Evolutionary conservation across 495 filamentous ascomycete species (phyloP).

Genomic region (Tuber microsphaerosporum): DNA sequence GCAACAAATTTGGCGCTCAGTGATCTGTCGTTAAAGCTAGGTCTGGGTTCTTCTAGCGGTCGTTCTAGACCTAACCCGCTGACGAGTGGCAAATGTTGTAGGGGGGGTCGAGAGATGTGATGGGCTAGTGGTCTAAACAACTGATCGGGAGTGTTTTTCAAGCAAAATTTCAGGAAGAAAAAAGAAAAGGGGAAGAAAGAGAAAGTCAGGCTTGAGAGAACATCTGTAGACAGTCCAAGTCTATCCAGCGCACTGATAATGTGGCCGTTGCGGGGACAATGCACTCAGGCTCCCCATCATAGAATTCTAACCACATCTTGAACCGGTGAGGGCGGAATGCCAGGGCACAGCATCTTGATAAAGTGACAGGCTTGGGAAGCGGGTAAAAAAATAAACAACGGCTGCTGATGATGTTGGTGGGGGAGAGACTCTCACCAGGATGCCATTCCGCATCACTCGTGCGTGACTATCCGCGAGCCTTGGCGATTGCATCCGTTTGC

Average conservation of each 20-base stretch:
- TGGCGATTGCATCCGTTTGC: conserved; percentile 33
- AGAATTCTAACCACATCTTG: background rate
- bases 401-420: background rate
- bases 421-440: background rate
- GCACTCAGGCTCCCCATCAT: conserved; percentile 1
- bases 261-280: background rate
- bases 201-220: background rate
- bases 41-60: background rate
- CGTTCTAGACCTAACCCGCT: background rate
- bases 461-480: conserved; percentile 15
- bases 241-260: background rate
- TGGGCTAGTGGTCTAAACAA: background rate
- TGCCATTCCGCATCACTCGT: conserved; percentile 4
- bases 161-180: background rate
- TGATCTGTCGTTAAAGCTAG: background rate
- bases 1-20: background rate
- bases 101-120: background rate
- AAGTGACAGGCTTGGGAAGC: conserved; percentile 3
- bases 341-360: background rate
- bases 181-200: background rate
- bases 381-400: background rate
- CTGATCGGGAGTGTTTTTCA: background rate
- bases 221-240: background rate
- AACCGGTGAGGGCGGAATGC: background rate
- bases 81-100: background rate